phyloP scores from a whole-genome alignment of 768 basidiomycete genomes.

The Lactarius hengduanensis region DNA sequence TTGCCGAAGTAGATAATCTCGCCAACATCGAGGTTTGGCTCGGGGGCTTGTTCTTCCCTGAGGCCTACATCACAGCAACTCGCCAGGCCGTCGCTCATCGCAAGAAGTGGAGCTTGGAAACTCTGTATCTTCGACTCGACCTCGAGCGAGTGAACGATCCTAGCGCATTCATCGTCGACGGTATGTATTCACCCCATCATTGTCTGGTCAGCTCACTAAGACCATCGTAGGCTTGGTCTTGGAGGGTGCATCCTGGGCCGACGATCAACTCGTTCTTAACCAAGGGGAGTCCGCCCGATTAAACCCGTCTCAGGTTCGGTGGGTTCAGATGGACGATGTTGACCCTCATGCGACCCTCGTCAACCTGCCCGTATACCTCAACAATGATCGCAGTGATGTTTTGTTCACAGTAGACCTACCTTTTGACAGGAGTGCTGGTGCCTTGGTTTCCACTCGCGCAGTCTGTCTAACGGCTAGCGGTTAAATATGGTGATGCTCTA shows the following conservation, averaged over 20 bases:
- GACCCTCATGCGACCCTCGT: slow-evolving; percentile 50
- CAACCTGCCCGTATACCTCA: slow-evolving; percentile 90
- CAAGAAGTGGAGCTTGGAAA: slow-evolving; percentile 91
- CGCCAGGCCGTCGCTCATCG: slow-evolving; percentile 94
- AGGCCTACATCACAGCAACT: slow-evolving; percentile 94
- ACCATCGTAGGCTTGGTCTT: slow-evolving; percentile 68
- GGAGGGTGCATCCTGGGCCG: slow-evolving; percentile 80
- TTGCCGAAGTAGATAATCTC: slow-evolving; percentile 62
- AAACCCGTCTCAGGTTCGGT: slow-evolving; percentile 80
- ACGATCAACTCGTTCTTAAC: slow-evolving; percentile 72
- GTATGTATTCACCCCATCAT: slow-evolving; percentile 46
- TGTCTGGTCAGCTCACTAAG: slow-evolving; percentile 20
- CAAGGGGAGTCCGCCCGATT: slow-evolving; percentile 80
- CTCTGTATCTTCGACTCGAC: slow-evolving; percentile 74
- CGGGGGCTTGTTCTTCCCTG: slow-evolving; percentile 93
- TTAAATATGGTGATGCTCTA: slow-evolving; percentile 4
- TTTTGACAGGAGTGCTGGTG: slow-evolving; percentile 62
- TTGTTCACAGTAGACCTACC: slow-evolving; percentile 87
- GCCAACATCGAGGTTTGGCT: slow-evolving; percentile 83
- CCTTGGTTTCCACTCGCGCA: slow-evolving; percentile 81
- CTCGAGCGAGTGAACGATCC: slow-evolving; percentile 78
- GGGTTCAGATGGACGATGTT: slow-evolving; percentile 63
- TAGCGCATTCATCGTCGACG: slow-evolving; percentile 82
- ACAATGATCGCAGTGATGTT: slow-evolving; percentile 84
- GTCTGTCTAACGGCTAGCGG: slow-evolving; percentile 78